Base-by-base conservation (phyloP, 2,329 filamentous ascomycete genomes). In the Xenoacremonium recifei region DNA sequence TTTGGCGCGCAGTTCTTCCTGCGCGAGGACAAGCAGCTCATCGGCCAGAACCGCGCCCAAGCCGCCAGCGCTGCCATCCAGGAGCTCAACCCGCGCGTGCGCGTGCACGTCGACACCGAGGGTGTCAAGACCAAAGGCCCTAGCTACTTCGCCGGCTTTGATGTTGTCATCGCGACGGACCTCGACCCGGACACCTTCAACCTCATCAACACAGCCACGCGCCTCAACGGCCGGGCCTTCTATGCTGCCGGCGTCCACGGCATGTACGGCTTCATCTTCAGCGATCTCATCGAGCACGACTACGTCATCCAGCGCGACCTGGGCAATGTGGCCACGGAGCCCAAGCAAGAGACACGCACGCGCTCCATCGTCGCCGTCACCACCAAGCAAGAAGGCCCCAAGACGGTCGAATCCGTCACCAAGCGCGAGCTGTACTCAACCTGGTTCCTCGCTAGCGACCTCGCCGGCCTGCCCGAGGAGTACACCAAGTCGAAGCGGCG, bases 191-290 rank as follows among this genome's bases (percentile, higher is more conserved):
- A 79, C 43, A 82, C 82, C 0, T 79, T 95, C 48, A 82, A 82
- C 50, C 78, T 81, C 44, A 86, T 97, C 69, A 96, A 97, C 68
- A 88, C 88, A 17, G 85, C 87, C 20, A 91, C 90, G 30, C 85
- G 92, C 35, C 70, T 95, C 27, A 83, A 85, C 47, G 78, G 81
- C 49, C 81, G 82, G 35, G 84, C 90, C 10, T 96, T 96, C 66
- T 99, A 99, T 67, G 89, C 89, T 9, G 87, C 90, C 25, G 85
- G 84, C 37, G 81, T 86, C 3, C 89, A 96, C 61, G 93, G 93
- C 36, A 79, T 96, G 62, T 97, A 95, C 64, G 93, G 93, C 42
- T 99, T 89, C 70, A 87, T 96, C 52, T 99, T 99, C 64, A 87
- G 87, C 44, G 93, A 99, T 64, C 77, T 99, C 17, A 89, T 96